Percentiles rank a stretch among this genome's conserved stretches.
phyloP scores from a whole-genome alignment of 1,284 basidiomycete species.

The Limonomyces culmigenus region DNA sequence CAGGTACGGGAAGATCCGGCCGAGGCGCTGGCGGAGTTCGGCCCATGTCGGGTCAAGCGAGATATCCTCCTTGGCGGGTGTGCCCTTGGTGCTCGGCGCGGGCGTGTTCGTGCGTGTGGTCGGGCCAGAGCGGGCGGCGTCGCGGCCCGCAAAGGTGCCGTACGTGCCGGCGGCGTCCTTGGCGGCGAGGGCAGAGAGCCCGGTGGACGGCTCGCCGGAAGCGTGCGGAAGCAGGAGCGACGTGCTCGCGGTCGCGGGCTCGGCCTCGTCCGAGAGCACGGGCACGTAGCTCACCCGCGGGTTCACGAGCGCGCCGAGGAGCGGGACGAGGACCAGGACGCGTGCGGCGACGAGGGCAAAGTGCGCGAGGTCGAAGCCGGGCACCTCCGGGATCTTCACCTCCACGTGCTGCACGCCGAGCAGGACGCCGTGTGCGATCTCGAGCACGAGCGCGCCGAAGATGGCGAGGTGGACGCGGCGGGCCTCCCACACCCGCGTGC shows the following conservation, averaged over 20 bases:
- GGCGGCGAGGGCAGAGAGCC: constrained; percentile 28
- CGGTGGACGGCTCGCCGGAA: constrained; percentile 22
- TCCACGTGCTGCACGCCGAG: constrained; percentile 1
- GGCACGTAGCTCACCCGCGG: constrained; percentile 47
- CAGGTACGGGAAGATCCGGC: constrained; percentile 57
- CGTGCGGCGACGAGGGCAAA: constrained; percentile 47
- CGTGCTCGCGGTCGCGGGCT: constrained; percentile 27
- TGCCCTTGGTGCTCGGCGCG: constrained; percentile 22
- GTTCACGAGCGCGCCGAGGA: constrained; percentile 35
- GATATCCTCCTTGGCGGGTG: constrained; percentile 32
- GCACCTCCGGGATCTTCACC: constrained; percentile 3
- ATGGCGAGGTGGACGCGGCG: constrained; percentile 38
- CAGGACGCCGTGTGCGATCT: constrained; percentile 31
- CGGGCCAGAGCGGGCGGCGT: constrained; percentile 27
- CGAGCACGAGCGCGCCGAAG: constrained; percentile 32
- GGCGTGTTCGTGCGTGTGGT: constrained; percentile 47
- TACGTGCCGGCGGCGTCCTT: constrained; percentile 30
- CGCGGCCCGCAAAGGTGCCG: constrained; percentile 49
- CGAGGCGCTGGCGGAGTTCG: constrained; percentile 40
- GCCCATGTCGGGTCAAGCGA: constrained; percentile 47
- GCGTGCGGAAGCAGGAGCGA: constrained; percentile 33
- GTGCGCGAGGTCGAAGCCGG: constrained; percentile 27
- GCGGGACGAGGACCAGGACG: constrained; percentile 38
- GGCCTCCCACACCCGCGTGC: constrained; percentile 52
- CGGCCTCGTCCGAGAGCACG: constrained; percentile 23